Evolutionary conservation across 2,329 filamentous ascomycete species (phyloP).

Genomic region (Monilinia aucupariae): DNA sequence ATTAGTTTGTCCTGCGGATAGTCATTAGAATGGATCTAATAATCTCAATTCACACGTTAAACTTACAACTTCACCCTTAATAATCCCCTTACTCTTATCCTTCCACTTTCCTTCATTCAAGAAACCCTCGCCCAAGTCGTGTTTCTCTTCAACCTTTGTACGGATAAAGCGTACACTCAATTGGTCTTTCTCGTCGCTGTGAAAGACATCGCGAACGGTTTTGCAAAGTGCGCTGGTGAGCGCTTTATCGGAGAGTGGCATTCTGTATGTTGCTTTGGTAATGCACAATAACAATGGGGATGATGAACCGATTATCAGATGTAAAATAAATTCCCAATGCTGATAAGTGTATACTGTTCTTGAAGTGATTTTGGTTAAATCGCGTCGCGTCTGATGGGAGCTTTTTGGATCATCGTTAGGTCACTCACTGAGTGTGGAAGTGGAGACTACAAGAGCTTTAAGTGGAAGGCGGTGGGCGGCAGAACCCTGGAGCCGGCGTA

Average conservation of each 20-base stretch:
- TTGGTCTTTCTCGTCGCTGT: conserved; percentile 33
- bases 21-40: not conserved
- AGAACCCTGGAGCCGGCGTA: not conserved
- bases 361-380: not conserved
- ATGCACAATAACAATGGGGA: not conserved
- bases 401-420: not conserved
- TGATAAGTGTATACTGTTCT: not conserved
- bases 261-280: not conserved
- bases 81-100: conserved; percentile 51
- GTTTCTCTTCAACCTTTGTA: conserved; percentile 45
- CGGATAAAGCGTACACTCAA: conserved; percentile 55
- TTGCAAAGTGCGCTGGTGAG: conserved; percentile 19
- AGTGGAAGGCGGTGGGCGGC: conserved; percentile 5
- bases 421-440: not conserved
- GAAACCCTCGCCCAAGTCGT: conserved; percentile 47
- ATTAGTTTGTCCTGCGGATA: conserved; percentile 14
- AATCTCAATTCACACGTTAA: not conserved
- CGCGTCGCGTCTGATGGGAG: conserved; percentile 13
- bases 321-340: not conserved
- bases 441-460: not conserved
- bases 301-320: not conserved
- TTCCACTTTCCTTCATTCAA: conserved; percentile 51
- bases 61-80: conserved; percentile 50
- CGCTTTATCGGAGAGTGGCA: conserved; percentile 23
- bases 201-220: conserved; percentile 15